Evolutionary conservation across 2,329 filamentous ascomycete genomes (phyloP), one percentile per base, ranked within the genome.

Genomic region (Diaporthe longicolla): DNA sequence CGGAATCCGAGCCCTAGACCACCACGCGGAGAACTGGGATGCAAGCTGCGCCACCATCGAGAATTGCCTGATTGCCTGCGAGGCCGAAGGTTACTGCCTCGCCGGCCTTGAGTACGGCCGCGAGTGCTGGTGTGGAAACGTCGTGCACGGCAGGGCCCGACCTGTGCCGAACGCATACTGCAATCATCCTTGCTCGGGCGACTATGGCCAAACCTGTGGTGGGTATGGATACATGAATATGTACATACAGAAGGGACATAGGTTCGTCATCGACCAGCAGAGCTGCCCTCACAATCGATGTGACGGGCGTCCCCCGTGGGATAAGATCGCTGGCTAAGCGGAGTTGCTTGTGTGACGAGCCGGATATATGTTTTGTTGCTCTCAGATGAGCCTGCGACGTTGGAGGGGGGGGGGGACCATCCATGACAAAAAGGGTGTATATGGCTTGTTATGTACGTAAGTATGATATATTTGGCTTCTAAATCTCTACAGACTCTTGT

Each of bases 121-220:
- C 24, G 65, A 75, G 54, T 75, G 71, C 43, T 75, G 74, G 74
- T 75, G 74, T 21, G 71, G 74, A 2, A 75, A 68, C 29, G 48
- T 26, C 9, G 52, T 73, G 21, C 58, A 24, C 9, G 69, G 58
- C 13, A 8, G 35, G 0, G 26, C 57, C 0, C 35, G 54, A 0
- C 57, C 72, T 1, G 68, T 72, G 17, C 26, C 63, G 19, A n/a
- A 69, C 7, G 19, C 10, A 15, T 63, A 66, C 1, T 74, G 61
- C 61, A 55, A 72, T 21, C 15, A 13, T 21, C 45, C 55, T 15
- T 72, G 72, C 15, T 57, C 69, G 3, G 63, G 68, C 1, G 69
- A 70, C 19, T 15, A 32, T 2, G 35, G 11, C 13, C 37, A 71
- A 21, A 58, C 13, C 2, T 72, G 61, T 19, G 74, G 74, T 37